Evolutionary conservation across 202 grass and related monocot species (phyloP).

Genomic region (Musa balbisiana): DNA sequence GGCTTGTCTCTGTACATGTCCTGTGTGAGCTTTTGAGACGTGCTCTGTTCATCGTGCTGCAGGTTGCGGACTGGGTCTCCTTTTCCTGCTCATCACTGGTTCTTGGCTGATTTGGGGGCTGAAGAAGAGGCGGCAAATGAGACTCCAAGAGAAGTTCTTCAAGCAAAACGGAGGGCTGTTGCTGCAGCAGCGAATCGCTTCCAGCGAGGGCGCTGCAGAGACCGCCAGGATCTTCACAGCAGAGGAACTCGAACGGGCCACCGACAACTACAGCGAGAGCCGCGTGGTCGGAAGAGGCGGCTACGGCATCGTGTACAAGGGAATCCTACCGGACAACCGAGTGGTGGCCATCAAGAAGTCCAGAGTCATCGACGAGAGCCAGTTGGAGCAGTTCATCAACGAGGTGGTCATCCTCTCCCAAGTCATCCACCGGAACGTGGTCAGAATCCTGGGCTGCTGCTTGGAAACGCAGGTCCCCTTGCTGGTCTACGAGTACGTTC

Average conservation of each 20-base stretch:
- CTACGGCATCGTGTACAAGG: constrained; percentile 7
- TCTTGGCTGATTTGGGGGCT: not conserved
- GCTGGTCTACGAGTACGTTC: constrained; percentile 17
- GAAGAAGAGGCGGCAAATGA: not conserved
- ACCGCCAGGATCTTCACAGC: not conserved
- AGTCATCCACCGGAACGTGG: constrained; percentile 10
- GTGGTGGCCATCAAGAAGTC: constrained; percentile 12
- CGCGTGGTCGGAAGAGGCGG: not conserved
- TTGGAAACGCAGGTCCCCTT: not conserved
- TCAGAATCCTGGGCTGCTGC: constrained; percentile 8
- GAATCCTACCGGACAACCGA: not conserved
- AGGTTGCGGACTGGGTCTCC: not conserved
- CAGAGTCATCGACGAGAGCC: not conserved
- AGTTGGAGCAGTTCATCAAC: constrained; percentile 13
- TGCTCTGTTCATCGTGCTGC: not conserved
- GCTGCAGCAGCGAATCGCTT: not conserved
- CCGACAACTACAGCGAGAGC: constrained; percentile 1
- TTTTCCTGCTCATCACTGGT: not conserved
- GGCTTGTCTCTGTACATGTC: not conserved
- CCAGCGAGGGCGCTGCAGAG: not conserved
- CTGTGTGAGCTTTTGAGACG: not conserved
- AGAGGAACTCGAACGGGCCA: not conserved
- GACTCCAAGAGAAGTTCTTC: constrained; percentile 2
- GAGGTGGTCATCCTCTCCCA: constrained; percentile 8
- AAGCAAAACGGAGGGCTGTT: constrained; percentile 1